Evolutionary conservation across 352 stramenopile genomes (phyloP), one percentile per base, ranked within the genome.

Genomic region (Phytophthora cactorum): DNA sequence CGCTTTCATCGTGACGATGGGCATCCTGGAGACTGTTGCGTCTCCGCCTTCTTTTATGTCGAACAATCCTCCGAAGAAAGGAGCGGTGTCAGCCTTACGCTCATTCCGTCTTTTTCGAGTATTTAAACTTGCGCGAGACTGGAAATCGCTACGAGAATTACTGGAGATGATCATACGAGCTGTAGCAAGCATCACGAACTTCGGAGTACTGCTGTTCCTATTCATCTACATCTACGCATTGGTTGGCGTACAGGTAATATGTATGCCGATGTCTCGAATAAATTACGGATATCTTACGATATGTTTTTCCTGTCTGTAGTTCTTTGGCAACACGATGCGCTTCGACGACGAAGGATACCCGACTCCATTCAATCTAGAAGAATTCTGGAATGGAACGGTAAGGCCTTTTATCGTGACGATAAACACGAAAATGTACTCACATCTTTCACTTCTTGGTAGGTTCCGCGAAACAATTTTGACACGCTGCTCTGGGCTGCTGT

Each of bases 191-290:
- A 96, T 99, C 41, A 78, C 75, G 5, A 98, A 98, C 73, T 98
- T 99, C 60, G 89, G 73, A 0, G 79, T 99, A 41, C 86, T 99
- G 6, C 79, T 99, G 8, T 87, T 97, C 54, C 79, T 99, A 15
- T 98, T 98, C 70, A 96, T 98, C 56, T 98, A 97, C 70, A 98
- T 98, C 47, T 98, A 97, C 68, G 84, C 91, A 28, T 77, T 98
- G 31, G 59, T 98, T 10, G 92, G 93, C 1, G 78, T 97, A 25
- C 93, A 98, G 77, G 79, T 89, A 77, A 53, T 4, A 8, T 43
- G n/a, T 43, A 17, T 11, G 1, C 2, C 36, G 36, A 43, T n/a
- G 36, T 43, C 12, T 43, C 11, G 4, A 43, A 43, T n/a, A 43
- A n/a, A 4, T 43, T 17, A 43, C 36, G 10, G 12, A 43, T 55